Conservation (phyloP, 1,284 basidiomycete genomes). For the Pseudozyma tsukubaensis region DNA sequence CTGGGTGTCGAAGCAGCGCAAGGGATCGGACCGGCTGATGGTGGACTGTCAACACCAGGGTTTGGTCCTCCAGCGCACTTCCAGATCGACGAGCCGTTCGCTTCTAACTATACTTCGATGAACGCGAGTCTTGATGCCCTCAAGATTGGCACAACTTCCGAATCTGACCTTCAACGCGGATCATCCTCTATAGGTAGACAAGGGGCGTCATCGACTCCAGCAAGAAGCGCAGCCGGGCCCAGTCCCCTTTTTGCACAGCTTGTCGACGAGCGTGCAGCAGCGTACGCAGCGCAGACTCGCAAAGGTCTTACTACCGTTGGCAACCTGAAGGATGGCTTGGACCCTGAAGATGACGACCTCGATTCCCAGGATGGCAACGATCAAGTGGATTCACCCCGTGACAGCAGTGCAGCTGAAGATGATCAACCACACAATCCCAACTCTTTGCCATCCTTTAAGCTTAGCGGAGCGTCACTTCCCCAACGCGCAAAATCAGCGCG, state of each 20-base stretch:
- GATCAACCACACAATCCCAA: not conserved
- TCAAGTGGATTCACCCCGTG: conserved; percentile 21
- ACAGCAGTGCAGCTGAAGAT: conserved; percentile 26
- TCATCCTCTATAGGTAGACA: not conserved
- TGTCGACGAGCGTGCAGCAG: conserved; percentile 34
- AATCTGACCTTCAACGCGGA: conserved; percentile 1
- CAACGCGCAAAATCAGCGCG: conserved; percentile 3
- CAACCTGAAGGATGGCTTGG: conserved; percentile 55
- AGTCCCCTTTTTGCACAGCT: conserved; percentile 35
- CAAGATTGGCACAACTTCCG: not conserved
- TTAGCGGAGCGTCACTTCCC: not conserved
- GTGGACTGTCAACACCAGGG: conserved; percentile 30
- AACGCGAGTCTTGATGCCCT: conserved; percentile 29
- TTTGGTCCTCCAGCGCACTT: conserved; percentile 47
- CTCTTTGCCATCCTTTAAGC: not conserved
- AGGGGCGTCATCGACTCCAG: conserved; percentile 7
- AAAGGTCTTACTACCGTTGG: conserved; percentile 52
- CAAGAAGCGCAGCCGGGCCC: conserved; percentile 12
- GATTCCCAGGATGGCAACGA: conserved; percentile 47
- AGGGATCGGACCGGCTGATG: conserved; percentile 16
- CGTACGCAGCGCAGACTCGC: conserved; percentile 24
- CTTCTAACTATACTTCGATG: conserved; percentile 33
- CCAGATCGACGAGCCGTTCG: conserved; percentile 24
- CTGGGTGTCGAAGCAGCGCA: conserved; percentile 12
- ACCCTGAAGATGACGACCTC: conserved; percentile 51